These are phyloP conservation scores for Ceratocystis colombiana DNA, from an alignment of 2,329 filamentous ascomycete species.

Conservation along the genomic window DNA sequence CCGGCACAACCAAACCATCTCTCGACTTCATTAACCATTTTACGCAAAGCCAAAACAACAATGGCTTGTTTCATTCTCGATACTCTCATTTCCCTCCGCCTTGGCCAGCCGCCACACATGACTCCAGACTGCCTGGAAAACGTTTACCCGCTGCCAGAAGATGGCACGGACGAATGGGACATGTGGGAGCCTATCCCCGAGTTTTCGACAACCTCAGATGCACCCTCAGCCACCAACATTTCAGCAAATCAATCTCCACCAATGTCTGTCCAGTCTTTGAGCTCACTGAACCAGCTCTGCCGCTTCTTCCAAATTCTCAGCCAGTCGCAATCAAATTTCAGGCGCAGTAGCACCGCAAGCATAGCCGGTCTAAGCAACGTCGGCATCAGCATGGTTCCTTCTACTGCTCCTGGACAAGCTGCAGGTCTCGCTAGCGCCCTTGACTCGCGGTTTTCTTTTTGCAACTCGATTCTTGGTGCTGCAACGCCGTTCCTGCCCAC, in stretches of 20 bases:
- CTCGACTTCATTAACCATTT: constrained; percentile 25
- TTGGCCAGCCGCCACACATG: constrained; percentile 44
- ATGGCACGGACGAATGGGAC: constrained; percentile 64
- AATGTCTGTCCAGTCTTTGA: constrained; percentile 33
- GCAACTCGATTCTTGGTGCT: constrained; percentile 34
- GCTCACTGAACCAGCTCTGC: constrained; percentile 38
- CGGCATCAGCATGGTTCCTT: constrained; percentile 26
- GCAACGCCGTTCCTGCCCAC: constrained; percentile 33
- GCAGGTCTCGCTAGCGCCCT: constrained; percentile 31
- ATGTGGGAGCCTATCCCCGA: constrained; percentile 50
- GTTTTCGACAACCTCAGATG: constrained; percentile 30
- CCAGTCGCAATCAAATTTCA: constrained; percentile 26
- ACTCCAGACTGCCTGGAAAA: constrained; percentile 38
- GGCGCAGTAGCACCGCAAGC: not conserved
- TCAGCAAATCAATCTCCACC: constrained; percentile 12
- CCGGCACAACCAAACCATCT: constrained; percentile 6
- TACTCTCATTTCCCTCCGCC: constrained; percentile 44
- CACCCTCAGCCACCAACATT: not conserved
- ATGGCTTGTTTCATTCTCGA: constrained; percentile 56
- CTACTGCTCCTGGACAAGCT: constrained; percentile 24
- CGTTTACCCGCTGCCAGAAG: constrained; percentile 46
- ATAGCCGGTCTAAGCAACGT: constrained; percentile 12
- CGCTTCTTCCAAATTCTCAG: constrained; percentile 34
- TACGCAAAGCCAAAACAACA: constrained; percentile 28
- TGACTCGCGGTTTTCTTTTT: constrained; percentile 34